These are phyloP conservation scores for Mucor circinelloides DNA, from an alignment of 371 early-diverging fungal species.

Conservation along the genomic window DNA sequence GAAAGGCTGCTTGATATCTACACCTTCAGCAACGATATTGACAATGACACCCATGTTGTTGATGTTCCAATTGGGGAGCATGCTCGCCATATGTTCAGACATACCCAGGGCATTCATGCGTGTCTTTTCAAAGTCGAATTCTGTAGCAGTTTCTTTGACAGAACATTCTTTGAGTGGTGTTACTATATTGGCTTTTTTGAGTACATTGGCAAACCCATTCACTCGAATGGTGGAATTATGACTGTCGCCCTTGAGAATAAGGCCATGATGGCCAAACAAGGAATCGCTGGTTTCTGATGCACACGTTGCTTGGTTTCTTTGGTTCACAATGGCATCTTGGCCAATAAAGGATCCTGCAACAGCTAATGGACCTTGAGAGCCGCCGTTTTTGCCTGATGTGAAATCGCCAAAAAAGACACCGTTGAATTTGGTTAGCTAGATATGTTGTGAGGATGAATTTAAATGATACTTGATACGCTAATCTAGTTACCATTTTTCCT, in stretches of 20 bases:
- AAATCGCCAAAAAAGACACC: conserved; percentile 19
- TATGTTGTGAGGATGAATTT: background rate
- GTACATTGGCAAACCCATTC: conserved; percentile 7
- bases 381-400: conserved; percentile 1
- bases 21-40: conserved; percentile 8
- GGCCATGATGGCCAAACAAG: conserved; percentile 1
- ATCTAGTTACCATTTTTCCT: background rate
- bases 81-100: conserved; percentile 7
- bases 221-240: conserved; percentile 2
- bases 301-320: background rate
- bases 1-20: conserved; percentile 7
- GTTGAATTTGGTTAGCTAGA: conserved; percentile 12
- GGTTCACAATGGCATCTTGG: conserved; percentile 11
- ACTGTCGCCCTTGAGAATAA: conserved; percentile 7
- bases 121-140: background rate
- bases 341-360: conserved; percentile 12
- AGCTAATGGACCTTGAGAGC: conserved; percentile 14
- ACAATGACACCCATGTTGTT: conserved; percentile 7
- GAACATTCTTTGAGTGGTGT: background rate
- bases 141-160: background rate
- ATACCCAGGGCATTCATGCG: background rate
- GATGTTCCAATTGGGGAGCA: conserved; percentile 20
- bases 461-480: background rate
- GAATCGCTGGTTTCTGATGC: background rate
- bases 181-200: background rate